Evolutionary conservation across 1,284 basidiomycete genomes (phyloP), one percentile per base, ranked within the genome.

Genomic region (Papiliotrema fonsecae): DNA sequence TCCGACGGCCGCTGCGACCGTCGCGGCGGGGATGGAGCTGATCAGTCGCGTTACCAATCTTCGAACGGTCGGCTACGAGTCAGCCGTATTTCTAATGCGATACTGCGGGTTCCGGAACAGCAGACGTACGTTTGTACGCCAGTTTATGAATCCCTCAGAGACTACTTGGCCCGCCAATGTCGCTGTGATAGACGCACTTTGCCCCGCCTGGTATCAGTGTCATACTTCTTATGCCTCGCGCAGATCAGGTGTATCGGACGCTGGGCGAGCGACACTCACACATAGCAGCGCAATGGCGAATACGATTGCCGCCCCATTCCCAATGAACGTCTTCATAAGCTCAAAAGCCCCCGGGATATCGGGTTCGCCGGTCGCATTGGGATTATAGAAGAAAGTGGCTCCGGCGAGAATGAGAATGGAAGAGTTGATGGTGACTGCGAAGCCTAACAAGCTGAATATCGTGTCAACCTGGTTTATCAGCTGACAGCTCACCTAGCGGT

Each of bases 161-260:
- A 97, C 87, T 38, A 92, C 85, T 73, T 97, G 79, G 22, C 93
- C 94, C 0, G 91, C 87, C 11, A 97, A 79, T 0, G 92, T 97
- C 6, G 89, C 92, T 1, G 96, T 88, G 53, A 97, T 82, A 9
- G 87, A 89, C 0, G 94, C 88, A 56, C 88, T 90, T 77, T 97
- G 91, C 3, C 93, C 93, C 0, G 91, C 80, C 66, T 68, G 42
- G 14, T 18, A 22, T 30, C n/a, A 43, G 26, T 11, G 30, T 27
- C 22, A 45, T 5, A 9, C 31, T 16, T n/a, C 16, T 16, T 7
- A 16, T 6, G 9, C 7, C 27, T 6, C 24, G 7, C 5, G 6
- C 5, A 19, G n/a, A n/a, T n/a, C n/a, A n/a, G n/a, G n/a, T n/a
- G n/a, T n/a, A n/a, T n/a, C n/a, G n/a, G n/a, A n/a, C n/a, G n/a